Conservation (phyloP, 108 stramenopile genomes). For the Cylindrotheca closterium region DNA sequence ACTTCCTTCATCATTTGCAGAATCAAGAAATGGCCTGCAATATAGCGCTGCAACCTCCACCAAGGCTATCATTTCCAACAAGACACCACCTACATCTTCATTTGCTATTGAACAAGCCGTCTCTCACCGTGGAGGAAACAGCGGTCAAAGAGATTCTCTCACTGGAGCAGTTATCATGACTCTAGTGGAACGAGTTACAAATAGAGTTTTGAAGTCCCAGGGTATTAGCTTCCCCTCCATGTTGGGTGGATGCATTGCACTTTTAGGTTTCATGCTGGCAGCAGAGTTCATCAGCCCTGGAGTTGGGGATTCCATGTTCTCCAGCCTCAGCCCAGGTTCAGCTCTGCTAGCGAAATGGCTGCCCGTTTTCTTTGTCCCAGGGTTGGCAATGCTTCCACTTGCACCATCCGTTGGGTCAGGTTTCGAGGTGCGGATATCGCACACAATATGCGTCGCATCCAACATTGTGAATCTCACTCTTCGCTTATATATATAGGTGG, state of each 20-base stretch:
- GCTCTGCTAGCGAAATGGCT: slow-evolving; percentile 81
- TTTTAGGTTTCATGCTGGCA: slow-evolving; percentile 55
- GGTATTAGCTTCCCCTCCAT: slow-evolving; percentile 65
- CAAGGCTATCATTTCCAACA: no score
- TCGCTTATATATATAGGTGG: no score
- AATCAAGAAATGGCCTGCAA: not conserved
- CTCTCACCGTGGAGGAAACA: not conserved
- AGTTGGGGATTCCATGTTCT: slow-evolving; percentile 48
- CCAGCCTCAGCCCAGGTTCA: slow-evolving; percentile 58
- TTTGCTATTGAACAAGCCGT: not conserved
- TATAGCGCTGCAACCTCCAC: not conserved
- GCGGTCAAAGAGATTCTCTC: slow-evolving; percentile 22
- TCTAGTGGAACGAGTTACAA: slow-evolving; percentile 47
- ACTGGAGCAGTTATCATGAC: slow-evolving; percentile 34
- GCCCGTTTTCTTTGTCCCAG: slow-evolving; percentile 85
- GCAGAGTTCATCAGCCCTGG: slow-evolving; percentile 52
- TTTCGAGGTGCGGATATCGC: slow-evolving; percentile 62
- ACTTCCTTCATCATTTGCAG: not conserved
- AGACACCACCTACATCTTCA: no score
- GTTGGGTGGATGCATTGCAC: slow-evolving; percentile 65
- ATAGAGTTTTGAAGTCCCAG: slow-evolving; percentile 53
- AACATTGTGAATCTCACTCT: no score
- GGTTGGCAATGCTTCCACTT: slow-evolving; percentile 77
- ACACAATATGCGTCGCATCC: no score
- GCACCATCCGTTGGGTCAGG: slow-evolving; percentile 68